Evolutionary conservation across 768 basidiomycete species (phyloP).

Genomic region (Kwoniella mangroviensis): DNA sequence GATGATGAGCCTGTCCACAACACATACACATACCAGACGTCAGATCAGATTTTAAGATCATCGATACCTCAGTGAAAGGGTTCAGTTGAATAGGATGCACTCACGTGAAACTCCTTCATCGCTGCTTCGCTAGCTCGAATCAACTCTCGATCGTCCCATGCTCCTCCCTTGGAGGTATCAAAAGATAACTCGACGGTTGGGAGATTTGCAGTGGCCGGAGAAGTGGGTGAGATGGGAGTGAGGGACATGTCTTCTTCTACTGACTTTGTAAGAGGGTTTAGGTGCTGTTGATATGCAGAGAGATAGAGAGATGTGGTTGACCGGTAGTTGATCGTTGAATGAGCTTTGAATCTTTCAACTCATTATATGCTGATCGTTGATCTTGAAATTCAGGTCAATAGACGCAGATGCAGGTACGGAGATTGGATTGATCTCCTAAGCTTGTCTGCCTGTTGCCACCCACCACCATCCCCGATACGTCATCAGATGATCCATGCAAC

Average conservation of each 20-base stretch:
- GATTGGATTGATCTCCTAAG: too few relatives aligned
- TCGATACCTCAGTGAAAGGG: background rate
- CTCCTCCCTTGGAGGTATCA: conserved; percentile 22
- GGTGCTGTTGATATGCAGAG: background rate
- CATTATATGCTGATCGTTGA: too few relatives aligned
- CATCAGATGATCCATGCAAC: conserved; percentile 1
- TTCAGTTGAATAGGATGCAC: too few relatives aligned
- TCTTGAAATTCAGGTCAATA: too few relatives aligned
- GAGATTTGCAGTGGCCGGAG: too few relatives aligned
- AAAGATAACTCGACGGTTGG: conserved; percentile 34
- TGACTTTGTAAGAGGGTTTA: background rate
- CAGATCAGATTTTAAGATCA: too few relatives aligned
- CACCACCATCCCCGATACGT: conserved; percentile 18
- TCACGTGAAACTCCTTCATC: conserved; percentile 54
- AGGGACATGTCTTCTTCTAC: conserved; percentile 1
- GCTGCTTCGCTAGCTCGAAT: conserved; percentile 52
- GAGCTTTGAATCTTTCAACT: too few relatives aligned
- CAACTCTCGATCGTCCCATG: conserved; percentile 57
- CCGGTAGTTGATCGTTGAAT: too few relatives aligned
- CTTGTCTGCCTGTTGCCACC: conserved; percentile 9
- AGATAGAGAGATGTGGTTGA: too few relatives aligned
- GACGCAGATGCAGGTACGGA: too few relatives aligned
- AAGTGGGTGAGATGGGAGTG: conserved; percentile 12
- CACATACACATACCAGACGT: too few relatives aligned
- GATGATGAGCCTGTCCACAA: conserved; percentile 52